Percentiles rank a stretch among this genome's conserved stretches.
These are phyloP conservation scores for Sistotremastrum suecicum DNA, from an alignment of 768 basidiomycete species.

Conservation along the genomic window DNA sequence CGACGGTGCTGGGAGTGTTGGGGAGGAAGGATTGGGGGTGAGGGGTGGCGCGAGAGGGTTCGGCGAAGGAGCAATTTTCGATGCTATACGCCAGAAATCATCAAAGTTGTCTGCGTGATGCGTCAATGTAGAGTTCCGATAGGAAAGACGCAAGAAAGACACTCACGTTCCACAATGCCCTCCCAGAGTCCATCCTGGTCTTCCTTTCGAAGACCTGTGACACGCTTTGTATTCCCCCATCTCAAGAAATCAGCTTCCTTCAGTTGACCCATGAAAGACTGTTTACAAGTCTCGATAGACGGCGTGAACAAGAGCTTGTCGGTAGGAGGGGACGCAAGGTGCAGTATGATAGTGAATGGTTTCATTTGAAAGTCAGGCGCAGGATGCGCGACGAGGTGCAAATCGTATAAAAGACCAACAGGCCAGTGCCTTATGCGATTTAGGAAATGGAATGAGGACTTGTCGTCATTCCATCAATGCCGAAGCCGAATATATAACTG, in stretches of 20 bases:
- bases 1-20: constrained; percentile 27
- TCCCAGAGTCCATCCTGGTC: constrained; percentile 98
- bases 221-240: constrained; percentile 91
- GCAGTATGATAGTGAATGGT: constrained; percentile 71
- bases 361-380: constrained; percentile 27
- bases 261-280: constrained; percentile 87
- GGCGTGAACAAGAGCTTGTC: constrained; percentile 78
- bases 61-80: constrained; percentile 82
- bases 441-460: not conserved
- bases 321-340: constrained; percentile 74
- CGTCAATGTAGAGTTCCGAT: not conserved
- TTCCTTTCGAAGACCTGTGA: constrained; percentile 77
- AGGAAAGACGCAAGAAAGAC: not conserved
- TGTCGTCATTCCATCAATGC: not conserved
- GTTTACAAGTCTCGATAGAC: constrained; percentile 76
- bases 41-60: constrained; percentile 41
- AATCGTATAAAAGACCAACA: constrained; percentile 87
- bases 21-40: constrained; percentile 21
- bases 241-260: constrained; percentile 96
- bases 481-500: not conserved
- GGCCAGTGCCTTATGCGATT: constrained; percentile 79
- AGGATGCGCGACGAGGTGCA: constrained; percentile 48
- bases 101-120: constrained; percentile 75
- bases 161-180: constrained; percentile 85
- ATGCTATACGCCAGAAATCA: constrained; percentile 85